A percentile compares a stretch with the other conserved stretches of the same genome.
Evolutionary conservation across 2,329 filamentous ascomycete genomes (phyloP).

Genomic region (Fusarium robinianum): DNA sequence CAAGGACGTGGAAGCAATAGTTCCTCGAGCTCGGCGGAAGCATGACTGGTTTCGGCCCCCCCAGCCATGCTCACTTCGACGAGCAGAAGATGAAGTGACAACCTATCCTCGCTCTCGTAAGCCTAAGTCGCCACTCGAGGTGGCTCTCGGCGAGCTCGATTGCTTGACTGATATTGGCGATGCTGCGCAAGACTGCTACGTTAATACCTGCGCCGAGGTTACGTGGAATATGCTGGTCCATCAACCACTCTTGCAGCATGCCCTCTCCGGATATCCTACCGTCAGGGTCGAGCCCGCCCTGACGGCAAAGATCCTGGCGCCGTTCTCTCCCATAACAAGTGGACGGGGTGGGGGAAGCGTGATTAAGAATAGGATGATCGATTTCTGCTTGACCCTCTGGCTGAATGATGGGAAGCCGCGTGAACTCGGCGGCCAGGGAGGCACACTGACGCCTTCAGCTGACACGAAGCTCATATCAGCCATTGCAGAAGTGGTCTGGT

Average conservation of each 20-base stretch:
- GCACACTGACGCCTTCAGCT: background rate
- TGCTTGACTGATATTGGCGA: constrained; percentile 1
- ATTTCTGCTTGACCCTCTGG: constrained; percentile 5
- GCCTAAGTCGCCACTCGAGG: background rate
- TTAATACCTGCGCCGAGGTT: constrained; percentile 1
- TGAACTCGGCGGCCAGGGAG: background rate
- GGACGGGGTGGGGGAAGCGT: constrained; percentile 2
- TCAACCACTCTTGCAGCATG: constrained; percentile 2
- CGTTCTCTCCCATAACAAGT: constrained; percentile 1
- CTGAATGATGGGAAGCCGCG: constrained; percentile 1
- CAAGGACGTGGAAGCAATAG: constrained; percentile 3
- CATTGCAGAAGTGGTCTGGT: constrained; percentile 1
- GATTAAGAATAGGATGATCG: constrained; percentile 4
- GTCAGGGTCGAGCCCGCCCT: constrained; percentile 1
- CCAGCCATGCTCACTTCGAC: background rate
- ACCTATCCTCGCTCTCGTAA: background rate
- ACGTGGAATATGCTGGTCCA: constrained; percentile 5
- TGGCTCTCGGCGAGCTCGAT: background rate
- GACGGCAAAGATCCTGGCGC: constrained; percentile 1
- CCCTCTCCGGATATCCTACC: background rate
- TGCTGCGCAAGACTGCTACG: background rate
- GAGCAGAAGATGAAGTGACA: background rate
- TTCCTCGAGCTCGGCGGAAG: background rate
- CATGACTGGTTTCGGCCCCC: background rate
- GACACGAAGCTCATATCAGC: constrained; percentile 1